Conservation (phyloP, 352 stramenopile species). For the Pythium pyrilobum region DNA sequence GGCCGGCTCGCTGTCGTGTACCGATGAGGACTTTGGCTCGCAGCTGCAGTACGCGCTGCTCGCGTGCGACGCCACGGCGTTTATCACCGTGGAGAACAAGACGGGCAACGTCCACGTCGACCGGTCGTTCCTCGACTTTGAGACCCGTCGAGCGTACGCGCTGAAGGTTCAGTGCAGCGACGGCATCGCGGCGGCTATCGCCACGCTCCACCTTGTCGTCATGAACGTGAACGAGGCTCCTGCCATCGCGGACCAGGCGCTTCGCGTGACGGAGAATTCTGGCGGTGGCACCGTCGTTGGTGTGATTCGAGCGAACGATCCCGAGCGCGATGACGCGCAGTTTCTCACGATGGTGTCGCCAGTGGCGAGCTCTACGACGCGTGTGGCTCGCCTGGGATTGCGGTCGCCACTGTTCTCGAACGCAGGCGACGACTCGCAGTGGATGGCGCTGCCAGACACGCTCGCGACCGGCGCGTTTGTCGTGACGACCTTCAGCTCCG, state of each 20-base stretch:
- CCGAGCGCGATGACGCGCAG: constrained; percentile 17
- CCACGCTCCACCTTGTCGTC: constrained; percentile 23
- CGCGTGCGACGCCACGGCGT: constrained; percentile 6
- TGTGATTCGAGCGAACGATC: constrained; percentile 7
- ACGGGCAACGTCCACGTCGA: constrained; percentile 40
- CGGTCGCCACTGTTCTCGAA: constrained; percentile 14
- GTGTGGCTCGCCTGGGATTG: neutral
- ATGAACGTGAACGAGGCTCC: constrained; percentile 51
- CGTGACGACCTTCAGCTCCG: constrained; percentile 2
- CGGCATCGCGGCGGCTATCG: constrained; percentile 13
- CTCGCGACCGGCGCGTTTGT: constrained; percentile 3
- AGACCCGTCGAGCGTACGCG: constrained; percentile 24
- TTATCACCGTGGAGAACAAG: constrained; percentile 37
- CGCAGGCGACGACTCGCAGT: constrained; percentile 11
- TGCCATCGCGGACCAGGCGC: constrained; percentile 17
- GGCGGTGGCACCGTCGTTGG: constrained; percentile 2
- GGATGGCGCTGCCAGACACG: constrained; percentile 9
- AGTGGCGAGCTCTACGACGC: neutral
- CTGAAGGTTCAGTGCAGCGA: constrained; percentile 35
- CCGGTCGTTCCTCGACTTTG: constrained; percentile 39
- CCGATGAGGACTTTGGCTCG: constrained; percentile 37
- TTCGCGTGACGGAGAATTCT: constrained; percentile 34
- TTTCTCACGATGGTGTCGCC: constrained; percentile 15
- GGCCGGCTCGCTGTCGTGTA: constrained; percentile 37
- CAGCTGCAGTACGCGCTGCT: constrained; percentile 30